phyloP scores from a whole-genome alignment of 345 rosid species.

The Pelargonium nanum region DNA sequence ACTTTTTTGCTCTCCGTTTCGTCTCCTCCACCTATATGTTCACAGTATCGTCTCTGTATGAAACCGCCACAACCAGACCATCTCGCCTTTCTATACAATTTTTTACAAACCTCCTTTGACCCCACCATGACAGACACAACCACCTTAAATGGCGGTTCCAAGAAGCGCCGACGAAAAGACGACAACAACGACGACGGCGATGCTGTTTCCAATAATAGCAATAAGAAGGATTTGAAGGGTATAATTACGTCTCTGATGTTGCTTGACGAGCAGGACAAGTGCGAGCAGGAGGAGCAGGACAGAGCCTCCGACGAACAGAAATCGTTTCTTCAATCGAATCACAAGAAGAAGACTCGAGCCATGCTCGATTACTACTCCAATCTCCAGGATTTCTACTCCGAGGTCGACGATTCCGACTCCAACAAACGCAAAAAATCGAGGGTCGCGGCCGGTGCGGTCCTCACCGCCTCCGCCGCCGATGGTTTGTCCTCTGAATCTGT shows the following conservation, averaged over 20 bases:
- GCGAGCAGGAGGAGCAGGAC: conserved; percentile 27
- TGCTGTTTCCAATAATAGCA: background rate
- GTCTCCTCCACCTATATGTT: no score
- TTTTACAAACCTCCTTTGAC: background rate
- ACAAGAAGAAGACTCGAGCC: conserved; percentile 19
- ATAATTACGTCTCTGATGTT: conserved; percentile 20
- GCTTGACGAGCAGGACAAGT: conserved; percentile 34
- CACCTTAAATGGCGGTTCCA: background rate
- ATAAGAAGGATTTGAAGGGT: conserved; percentile 18
- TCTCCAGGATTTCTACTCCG: conserved; percentile 25
- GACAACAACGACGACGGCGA: background rate
- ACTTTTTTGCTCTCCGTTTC: no score
- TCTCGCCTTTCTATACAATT: background rate
- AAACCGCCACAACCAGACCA: no score
- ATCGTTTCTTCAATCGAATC: conserved; percentile 33
- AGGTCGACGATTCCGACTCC: conserved; percentile 31
- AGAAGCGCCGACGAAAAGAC: background rate
- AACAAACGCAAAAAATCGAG: conserved; percentile 46
- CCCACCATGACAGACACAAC: background rate
- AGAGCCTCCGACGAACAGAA: conserved; percentile 28
- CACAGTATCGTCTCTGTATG: no score
- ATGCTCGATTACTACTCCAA: conserved; percentile 29
- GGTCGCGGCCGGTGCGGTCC: conserved; percentile 26
- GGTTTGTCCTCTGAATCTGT: conserved; percentile 15
- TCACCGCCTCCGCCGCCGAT: conserved; percentile 16